phyloP scores from a whole-genome alignment of 2,329 filamentous ascomycete species.

The Amauroascus verrucosus region DNA sequence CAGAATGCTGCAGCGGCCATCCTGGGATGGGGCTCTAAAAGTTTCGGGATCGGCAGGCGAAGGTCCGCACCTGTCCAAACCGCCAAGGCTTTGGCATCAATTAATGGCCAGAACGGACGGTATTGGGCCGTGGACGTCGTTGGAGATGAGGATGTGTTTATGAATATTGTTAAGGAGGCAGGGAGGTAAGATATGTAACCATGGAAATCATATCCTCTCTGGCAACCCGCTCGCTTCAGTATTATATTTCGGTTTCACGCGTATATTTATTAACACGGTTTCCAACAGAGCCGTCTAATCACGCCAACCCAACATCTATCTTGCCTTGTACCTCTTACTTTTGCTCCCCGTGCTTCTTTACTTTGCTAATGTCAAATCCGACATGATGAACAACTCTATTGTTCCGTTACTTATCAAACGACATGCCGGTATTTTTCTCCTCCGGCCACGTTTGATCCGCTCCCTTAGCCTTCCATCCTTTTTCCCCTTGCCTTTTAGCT shows the following conservation, averaged over 20 bases:
- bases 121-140: conserved; percentile 22
- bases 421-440: not conserved
- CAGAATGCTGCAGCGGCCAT: conserved; percentile 15
- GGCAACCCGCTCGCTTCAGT: not conserved
- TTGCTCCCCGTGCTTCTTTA: not conserved
- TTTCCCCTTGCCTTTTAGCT: not conserved
- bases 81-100: not conserved
- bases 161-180: conserved; percentile 23
- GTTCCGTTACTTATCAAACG: not conserved
- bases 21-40: conserved; percentile 24
- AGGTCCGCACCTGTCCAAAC: not conserved
- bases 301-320: not conserved
- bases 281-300: not conserved
- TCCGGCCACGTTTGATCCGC: not conserved
- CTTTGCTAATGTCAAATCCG: not conserved
- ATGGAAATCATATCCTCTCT: not conserved
- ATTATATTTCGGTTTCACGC: not conserved
- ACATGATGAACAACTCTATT: not conserved
- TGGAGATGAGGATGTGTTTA: conserved; percentile 24
- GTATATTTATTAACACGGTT: not conserved
- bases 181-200: conserved; percentile 15
- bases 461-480: not conserved
- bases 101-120: not conserved
- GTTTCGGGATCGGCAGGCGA: not conserved
- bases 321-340: not conserved